These are phyloP conservation scores for Vaccinium corymbosum DNA, from an alignment of 148 eudicot species.

Conservation along the genomic window DNA sequence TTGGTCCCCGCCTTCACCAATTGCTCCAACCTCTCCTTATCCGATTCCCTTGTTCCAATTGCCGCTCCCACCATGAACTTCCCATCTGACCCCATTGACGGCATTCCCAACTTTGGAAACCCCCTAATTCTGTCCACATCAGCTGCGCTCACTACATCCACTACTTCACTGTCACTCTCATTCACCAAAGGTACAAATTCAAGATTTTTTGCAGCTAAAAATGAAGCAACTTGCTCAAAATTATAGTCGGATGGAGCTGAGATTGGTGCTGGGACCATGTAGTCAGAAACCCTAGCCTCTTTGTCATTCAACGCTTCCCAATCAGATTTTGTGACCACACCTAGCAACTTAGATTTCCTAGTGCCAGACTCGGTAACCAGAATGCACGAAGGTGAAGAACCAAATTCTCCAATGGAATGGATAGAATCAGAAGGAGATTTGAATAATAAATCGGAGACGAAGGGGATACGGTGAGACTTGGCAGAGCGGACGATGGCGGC, in stretches of 20 bases:
- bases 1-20: conserved; percentile 83
- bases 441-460: conserved; percentile 43
- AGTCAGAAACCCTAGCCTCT: conserved; percentile 53
- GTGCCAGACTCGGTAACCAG: conserved; percentile 63
- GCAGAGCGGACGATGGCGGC: conserved; percentile 48
- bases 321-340: conserved; percentile 49
- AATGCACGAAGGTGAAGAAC: conserved; percentile 38
- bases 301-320: conserved; percentile 43
- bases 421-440: conserved; percentile 60
- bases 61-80: conserved; percentile 77
- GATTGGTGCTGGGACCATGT: conserved; percentile 45
- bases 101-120: conserved; percentile 65
- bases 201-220: conserved; percentile 47
- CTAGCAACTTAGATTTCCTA: conserved; percentile 47
- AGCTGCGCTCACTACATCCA: conserved; percentile 48
- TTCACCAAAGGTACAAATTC: conserved; percentile 66
- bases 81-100: conserved; percentile 64
- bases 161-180: conserved; percentile 44
- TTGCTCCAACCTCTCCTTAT: conserved; percentile 78
- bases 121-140: conserved; percentile 55
- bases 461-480: conserved; percentile 64
- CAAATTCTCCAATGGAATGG: conserved; percentile 46
- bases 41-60: conserved; percentile 83
- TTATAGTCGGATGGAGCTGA: conserved; percentile 52
- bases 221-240: conserved; percentile 73